phyloP scores from a whole-genome alignment of 352 stramenopile genomes.

The Pythium chondricola region DNA sequence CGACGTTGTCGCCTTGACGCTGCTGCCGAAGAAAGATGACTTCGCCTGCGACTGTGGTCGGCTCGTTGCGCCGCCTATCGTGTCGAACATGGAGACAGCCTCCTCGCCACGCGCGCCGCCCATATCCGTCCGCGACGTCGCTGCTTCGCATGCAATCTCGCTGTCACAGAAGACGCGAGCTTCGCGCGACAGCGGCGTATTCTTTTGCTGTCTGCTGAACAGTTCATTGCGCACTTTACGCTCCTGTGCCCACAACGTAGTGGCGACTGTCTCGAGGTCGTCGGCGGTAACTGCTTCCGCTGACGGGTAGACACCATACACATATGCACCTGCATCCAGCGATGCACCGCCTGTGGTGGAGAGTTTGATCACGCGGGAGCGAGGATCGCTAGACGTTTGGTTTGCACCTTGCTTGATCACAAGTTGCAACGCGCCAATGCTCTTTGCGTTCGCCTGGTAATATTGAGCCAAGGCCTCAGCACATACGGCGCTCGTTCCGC shows the following conservation, averaged over 20 bases:
- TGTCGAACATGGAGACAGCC: slow-evolving; percentile 59
- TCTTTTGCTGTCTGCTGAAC: slow-evolving; percentile 32
- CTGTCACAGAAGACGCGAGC: slow-evolving; percentile 48
- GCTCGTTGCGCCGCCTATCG: slow-evolving; percentile 18
- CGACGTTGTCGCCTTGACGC: background rate
- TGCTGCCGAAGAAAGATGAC: slow-evolving; percentile 25
- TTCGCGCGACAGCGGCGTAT: slow-evolving; percentile 31
- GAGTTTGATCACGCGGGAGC: slow-evolving; percentile 40
- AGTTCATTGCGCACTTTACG: slow-evolving; percentile 51
- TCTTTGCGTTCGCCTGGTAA: slow-evolving; percentile 20
- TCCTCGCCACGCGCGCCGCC: slow-evolving; percentile 50
- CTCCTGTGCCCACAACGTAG: slow-evolving; percentile 52
- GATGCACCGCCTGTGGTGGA: background rate
- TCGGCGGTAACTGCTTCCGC: slow-evolving; percentile 1
- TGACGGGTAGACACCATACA: slow-evolving; percentile 54
- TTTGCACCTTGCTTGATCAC: slow-evolving; percentile 25
- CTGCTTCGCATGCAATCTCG: slow-evolving; percentile 38
- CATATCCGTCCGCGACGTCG: slow-evolving; percentile 48
- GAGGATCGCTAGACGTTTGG: slow-evolving; percentile 24
- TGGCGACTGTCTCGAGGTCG: slow-evolving; percentile 22
- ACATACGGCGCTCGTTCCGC: slow-evolving; percentile 2
- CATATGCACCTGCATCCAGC: slow-evolving; percentile 15
- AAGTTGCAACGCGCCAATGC: slow-evolving; percentile 36
- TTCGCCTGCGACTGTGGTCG: slow-evolving; percentile 6
- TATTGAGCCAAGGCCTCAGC: slow-evolving; percentile 36